Conservation (phyloP, 2,329 filamentous ascomycete species). For the Lecanicillium sp. region DNA sequence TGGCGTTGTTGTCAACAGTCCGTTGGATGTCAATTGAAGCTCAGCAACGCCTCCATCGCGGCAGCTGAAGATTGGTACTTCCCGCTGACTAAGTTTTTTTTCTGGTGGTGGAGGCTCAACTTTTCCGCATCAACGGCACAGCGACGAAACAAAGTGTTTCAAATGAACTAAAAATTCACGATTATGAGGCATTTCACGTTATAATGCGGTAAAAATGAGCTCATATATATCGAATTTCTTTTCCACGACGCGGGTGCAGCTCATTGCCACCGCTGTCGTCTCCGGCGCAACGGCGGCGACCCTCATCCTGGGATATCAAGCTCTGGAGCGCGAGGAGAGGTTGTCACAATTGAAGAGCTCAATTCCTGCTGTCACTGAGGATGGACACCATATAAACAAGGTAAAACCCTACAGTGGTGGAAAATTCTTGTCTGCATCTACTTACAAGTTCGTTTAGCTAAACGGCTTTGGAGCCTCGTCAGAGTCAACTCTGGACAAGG, state of each 20-base stretch:
- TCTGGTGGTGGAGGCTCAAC: neutral
- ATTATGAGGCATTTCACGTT: too few relatives aligned
- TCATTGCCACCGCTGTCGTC: conserved; percentile 62
- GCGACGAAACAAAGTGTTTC: too few relatives aligned
- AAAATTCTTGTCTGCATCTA: conserved; percentile 6
- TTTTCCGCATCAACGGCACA: too few relatives aligned
- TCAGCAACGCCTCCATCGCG: conserved; percentile 6
- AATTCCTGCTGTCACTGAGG: conserved; percentile 34
- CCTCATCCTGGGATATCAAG: conserved; percentile 56
- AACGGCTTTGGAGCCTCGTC: conserved; percentile 53
- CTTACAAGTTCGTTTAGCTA: conserved; percentile 35
- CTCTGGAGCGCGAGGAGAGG: conserved; percentile 45
- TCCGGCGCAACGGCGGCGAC: conserved; percentile 54
- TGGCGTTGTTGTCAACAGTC: neutral
- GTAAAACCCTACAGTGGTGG: conserved; percentile 9
- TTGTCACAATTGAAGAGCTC: conserved; percentile 52
- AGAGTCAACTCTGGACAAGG: conserved; percentile 41
- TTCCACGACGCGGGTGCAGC: conserved; percentile 46
- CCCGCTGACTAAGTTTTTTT: conserved; percentile 10
- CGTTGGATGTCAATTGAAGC: neutral
- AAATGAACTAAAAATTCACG: neutral
- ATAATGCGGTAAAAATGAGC: conserved; percentile 30
- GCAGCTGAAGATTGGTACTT: neutral
- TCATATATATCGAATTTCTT: conserved; percentile 36
- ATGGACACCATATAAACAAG: conserved; percentile 13